Base-by-base conservation (phyloP, 768 basidiomycete species). In the Chlorophyllum brunneum region DNA sequence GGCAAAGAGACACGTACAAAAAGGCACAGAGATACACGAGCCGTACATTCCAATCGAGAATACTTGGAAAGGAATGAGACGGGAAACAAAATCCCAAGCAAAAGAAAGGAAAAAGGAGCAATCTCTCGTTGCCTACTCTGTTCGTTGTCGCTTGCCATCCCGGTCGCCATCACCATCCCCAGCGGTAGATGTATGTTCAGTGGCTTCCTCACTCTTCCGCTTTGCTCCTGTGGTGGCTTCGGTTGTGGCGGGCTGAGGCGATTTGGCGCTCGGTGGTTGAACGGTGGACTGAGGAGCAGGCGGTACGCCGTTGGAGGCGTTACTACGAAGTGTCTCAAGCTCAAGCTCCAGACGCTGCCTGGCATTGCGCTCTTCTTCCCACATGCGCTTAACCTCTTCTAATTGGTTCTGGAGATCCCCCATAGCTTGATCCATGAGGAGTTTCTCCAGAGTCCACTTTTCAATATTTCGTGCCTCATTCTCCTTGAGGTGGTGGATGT, bases 381-480 rank as follows among this genome's bases (percentile, higher is more conserved):
- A 90, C 63, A 84, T 59, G n/a, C 86, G 73, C 62, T 86, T 82
- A 65, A 87, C 75, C 67, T 92, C 90, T 60, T 91, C 90, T 9
- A 92, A 74, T 64, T 92, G 89, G 11, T 83, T 81, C 66, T 92
- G 88, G 51, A 90, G 69, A 59, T 91, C 89, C 5, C 86, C 87
- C 89, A 91, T 89, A 2, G 88, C 89, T 68, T 93, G 92, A 61
- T 94, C 92, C 86, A 90, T 92, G 46, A 95, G 72, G 29, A 93
- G 65, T 69, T 93, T 93, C 72, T 95, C 92, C 33, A 95, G 74
- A 5, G 92, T 92, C 92, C 93, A 95, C 63, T 90, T 91, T 63
- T 95, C 89, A 54, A 92, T 92, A 57, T 93, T 94, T 22, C 86
- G 80, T 13, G 88, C 88, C 63, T 94, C 91, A 66, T 91, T 91